phyloP scores from a whole-genome alignment of 768 basidiomycete genomes.

The Cystoderma amianthinum region DNA sequence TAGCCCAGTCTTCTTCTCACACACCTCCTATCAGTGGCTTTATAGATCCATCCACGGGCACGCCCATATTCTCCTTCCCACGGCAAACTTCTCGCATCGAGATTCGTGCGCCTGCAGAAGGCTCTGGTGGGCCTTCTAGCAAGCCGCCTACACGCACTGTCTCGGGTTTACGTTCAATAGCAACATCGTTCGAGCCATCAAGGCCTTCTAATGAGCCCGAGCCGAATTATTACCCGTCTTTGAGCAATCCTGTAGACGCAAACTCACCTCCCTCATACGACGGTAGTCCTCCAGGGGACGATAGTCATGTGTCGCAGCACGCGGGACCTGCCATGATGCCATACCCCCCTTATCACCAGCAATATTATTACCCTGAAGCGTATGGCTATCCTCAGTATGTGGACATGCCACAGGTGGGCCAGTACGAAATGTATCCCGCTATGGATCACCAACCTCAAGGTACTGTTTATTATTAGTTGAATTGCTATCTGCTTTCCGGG shows the following conservation, averaged over 20 bases:
- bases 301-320: conserved; percentile 15
- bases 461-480: conserved; percentile 57
- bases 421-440: conserved; percentile 65
- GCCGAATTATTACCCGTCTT: conserved; percentile 17
- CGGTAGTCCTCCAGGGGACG: conserved; percentile 8
- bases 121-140: conserved; percentile 18
- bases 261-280: conserved; percentile 19
- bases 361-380: conserved; percentile 69
- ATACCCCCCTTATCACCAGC: conserved; percentile 55
- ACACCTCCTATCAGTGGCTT: conserved; percentile 59
- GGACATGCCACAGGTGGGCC: conserved; percentile 59
- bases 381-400: conserved; percentile 64
- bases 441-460: conserved; percentile 42
- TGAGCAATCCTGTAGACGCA: conserved; percentile 16
- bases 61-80: conserved; percentile 69
- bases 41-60: conserved; percentile 58
- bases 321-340: conserved; percentile 34
- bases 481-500: too few species aligned
- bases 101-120: conserved; percentile 57
- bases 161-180: conserved; percentile 42
- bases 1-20: conserved; percentile 43
- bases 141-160: conserved; percentile 20
- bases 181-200: conserved; percentile 43
- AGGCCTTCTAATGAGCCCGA: conserved; percentile 16
- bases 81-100: conserved; percentile 67